Conservation (phyloP, 75 land plant genomes). For the Chamaecyparis obtusa region DNA sequence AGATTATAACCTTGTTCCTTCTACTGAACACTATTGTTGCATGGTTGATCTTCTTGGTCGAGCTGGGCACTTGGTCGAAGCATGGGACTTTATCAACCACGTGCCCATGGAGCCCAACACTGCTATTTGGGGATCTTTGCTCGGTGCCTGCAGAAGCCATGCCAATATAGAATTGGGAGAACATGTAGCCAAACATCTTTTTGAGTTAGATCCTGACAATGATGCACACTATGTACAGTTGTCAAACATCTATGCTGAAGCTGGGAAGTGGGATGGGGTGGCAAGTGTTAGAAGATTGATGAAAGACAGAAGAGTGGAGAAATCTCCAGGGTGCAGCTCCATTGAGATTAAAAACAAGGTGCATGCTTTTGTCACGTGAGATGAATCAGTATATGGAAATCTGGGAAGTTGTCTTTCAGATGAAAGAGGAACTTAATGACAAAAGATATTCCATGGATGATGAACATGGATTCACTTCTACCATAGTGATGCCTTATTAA, state of each 20-base stretch:
- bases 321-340: constrained; percentile 19
- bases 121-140: constrained; percentile 22
- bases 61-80: constrained; percentile 15
- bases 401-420: neutral
- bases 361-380: constrained; percentile 23
- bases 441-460: neutral
- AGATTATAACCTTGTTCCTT: constrained; percentile 13
- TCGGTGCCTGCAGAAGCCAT: constrained; percentile 21
- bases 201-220: constrained; percentile 17
- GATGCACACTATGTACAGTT: constrained; percentile 13
- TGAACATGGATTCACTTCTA: neutral
- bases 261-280: constrained; percentile 15
- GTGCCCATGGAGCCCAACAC: constrained; percentile 20
- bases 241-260: constrained; percentile 20
- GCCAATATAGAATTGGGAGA: constrained; percentile 15
- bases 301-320: constrained; percentile 13
- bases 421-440: neutral
- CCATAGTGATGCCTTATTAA: neutral
- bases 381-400: constrained; percentile 8
- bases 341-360: constrained; percentile 18
- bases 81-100: neutral
- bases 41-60: constrained; percentile 27
- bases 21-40: constrained; percentile 18
- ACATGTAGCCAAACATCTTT: constrained; percentile 13
- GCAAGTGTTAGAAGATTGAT: constrained; percentile 7